Evolutionary conservation across 148 eudicot species (phyloP).

Genomic region (Camellia sinensis): DNA sequence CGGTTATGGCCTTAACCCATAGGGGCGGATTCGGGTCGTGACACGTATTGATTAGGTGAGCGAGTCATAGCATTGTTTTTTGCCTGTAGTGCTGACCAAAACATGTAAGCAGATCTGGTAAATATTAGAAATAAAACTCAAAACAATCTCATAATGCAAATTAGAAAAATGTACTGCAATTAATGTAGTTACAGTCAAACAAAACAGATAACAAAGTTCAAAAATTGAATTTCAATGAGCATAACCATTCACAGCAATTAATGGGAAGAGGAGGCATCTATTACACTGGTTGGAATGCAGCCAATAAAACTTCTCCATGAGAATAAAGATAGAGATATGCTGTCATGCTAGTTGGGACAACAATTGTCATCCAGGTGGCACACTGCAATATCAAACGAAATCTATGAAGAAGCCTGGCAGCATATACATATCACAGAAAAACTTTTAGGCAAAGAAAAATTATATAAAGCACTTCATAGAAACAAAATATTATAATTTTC

Average conservation of each 20-base stretch:
- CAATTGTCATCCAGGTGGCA: constrained; percentile 97
- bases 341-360: constrained; percentile 98
- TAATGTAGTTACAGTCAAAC: not conserved
- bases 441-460: not conserved
- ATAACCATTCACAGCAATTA: constrained; percentile 8
- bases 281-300: constrained; percentile 99
- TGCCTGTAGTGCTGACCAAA: not conserved
- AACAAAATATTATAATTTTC: not conserved
- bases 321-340: constrained; percentile 99
- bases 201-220: not conserved
- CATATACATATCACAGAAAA: not conserved
- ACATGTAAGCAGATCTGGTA: not conserved
- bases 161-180: not conserved
- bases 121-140: not conserved
- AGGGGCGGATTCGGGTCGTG: no score
- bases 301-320: constrained; percentile 92
- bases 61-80: not conserved
- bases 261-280: constrained; percentile 69
- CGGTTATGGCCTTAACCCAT: no score
- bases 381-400: constrained; percentile 58
- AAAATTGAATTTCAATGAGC: not conserved
- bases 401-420: not conserved
- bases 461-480: not conserved
- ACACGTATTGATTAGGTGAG: not conserved
- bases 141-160: not conserved